Evolutionary conservation across 371 early-diverging fungal genomes (phyloP).

Genomic region (Massospora cicadina): DNA sequence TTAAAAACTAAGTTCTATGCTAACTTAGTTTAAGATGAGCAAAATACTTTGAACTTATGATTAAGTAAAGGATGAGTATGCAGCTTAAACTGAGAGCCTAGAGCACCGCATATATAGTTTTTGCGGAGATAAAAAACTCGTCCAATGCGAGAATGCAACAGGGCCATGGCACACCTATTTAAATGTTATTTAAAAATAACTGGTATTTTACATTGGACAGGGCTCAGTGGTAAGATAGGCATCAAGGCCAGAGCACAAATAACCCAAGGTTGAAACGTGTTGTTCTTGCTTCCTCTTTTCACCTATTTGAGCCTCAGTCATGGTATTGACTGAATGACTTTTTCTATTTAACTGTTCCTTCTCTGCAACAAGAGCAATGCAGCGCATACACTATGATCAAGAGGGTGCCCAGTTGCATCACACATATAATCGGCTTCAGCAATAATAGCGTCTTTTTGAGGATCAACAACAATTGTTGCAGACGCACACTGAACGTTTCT

Average conservation of each 20-base stretch:
- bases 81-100: conserved; percentile 47
- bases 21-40: background rate
- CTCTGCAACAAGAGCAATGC: background rate
- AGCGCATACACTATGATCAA: background rate
- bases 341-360: conserved; percentile 4
- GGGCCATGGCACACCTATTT: conserved; percentile 53
- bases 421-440: background rate
- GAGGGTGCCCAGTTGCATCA: background rate
- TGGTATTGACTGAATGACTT: too few relatives aligned
- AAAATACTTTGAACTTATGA: conserved; percentile 30
- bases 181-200: conserved; percentile 2
- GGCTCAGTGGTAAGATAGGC: conserved; percentile 41
- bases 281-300: conserved; percentile 15
- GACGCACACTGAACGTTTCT: background rate
- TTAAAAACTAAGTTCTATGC: too few relatives aligned
- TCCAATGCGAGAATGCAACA: conserved; percentile 56
- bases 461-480: background rate
- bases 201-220: conserved; percentile 33
- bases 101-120: conserved; percentile 32
- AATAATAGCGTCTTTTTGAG: background rate
- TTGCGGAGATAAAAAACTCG: conserved; percentile 48
- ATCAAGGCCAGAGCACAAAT: conserved; percentile 43
- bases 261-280: conserved; percentile 13
- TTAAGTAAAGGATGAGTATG: conserved; percentile 48
- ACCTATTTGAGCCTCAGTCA: conserved; percentile 1